Percentiles rank a stretch among this genome's conserved stretches.
These are phyloP conservation scores for Herpetomonas tarakana DNA, from an alignment of 208 protist species.

Conservation along the genomic window DNA sequence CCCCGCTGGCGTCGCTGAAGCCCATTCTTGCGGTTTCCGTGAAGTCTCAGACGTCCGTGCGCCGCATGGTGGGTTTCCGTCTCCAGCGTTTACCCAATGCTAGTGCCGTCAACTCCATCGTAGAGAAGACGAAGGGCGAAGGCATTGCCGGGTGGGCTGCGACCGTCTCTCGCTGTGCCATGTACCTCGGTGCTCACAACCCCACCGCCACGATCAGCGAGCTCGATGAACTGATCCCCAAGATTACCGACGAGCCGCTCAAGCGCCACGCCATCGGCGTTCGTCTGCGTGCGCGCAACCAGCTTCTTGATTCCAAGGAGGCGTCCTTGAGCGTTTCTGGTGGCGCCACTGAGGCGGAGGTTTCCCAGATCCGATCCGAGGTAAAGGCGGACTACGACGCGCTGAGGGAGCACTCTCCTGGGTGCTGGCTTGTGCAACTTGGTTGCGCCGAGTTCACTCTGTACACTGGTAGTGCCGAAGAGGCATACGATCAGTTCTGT, in stretches of 20 bases:
- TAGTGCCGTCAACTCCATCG: slow-evolving; percentile 55
- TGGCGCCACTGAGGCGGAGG: slow-evolving; percentile 73
- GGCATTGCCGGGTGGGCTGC: slow-evolving; percentile 58
- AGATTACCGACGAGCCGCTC: slow-evolving; percentile 57
- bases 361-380: slow-evolving; percentile 56
- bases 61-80: slow-evolving; percentile 55
- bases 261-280: slow-evolving; percentile 65
- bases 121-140: slow-evolving; percentile 73
- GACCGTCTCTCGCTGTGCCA: slow-evolving; percentile 33
- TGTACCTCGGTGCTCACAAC: slow-evolving; percentile 53
- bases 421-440: slow-evolving; percentile 79
- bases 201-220: slow-evolving; percentile 46
- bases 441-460: slow-evolving; percentile 70
- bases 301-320: slow-evolving; percentile 77
- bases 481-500: slow-evolving; percentile 51
- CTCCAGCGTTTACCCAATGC: slow-evolving; percentile 33
- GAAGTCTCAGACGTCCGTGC: slow-evolving; percentile 38
- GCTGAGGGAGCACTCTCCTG: slow-evolving; percentile 44
- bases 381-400: slow-evolving; percentile 58
- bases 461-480: slow-evolving; percentile 61
- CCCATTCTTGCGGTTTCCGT: slow-evolving; percentile 67
- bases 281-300: slow-evolving; percentile 58
- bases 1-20: slow-evolving; percentile 62
- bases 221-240: slow-evolving; percentile 53
- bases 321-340: slow-evolving; percentile 67